Conservation (phyloP, 257 asterid genomes). For the Mentha longifolia region DNA sequence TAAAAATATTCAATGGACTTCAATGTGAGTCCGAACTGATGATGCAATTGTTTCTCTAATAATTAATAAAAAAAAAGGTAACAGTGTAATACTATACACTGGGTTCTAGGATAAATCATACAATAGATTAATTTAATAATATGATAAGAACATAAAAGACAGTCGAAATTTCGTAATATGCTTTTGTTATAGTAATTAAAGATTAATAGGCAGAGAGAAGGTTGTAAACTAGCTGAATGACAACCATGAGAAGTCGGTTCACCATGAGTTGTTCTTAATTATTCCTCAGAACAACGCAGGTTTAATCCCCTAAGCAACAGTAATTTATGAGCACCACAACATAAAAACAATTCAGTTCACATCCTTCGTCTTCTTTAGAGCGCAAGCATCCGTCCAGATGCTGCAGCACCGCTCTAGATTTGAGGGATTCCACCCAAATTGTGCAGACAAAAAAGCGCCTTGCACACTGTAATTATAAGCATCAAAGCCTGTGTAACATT, state of each 20-base stretch:
- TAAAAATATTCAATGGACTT: too few species aligned
- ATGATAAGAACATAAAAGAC: too few species aligned
- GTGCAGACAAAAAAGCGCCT: slow-evolving; percentile 14
- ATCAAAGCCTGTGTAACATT: too few species aligned
- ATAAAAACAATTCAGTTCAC: slow-evolving; percentile 27
- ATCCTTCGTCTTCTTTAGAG: slow-evolving; percentile 26
- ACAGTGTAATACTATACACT: too few species aligned
- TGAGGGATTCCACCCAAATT: slow-evolving; percentile 23
- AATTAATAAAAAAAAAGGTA: too few species aligned
- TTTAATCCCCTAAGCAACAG: slow-evolving; percentile 29
- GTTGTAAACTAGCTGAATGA: background rate
- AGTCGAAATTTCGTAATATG: too few species aligned
- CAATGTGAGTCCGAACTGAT: too few species aligned
- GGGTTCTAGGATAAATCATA: too few species aligned
- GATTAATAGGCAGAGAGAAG: background rate
- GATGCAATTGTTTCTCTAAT: too few species aligned
- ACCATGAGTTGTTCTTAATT: slow-evolving; percentile 22
- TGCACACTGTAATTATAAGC: slow-evolving; percentile 14
- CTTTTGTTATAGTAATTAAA: too few species aligned
- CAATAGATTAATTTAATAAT: too few species aligned
- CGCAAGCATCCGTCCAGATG: slow-evolving; percentile 19
- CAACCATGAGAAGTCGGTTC: slow-evolving; percentile 5
- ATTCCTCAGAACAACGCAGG: slow-evolving; percentile 28
- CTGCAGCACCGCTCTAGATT: slow-evolving; percentile 12
- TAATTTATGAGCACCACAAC: slow-evolving; percentile 25